These are phyloP conservation scores for Spiraea crenata DNA, from an alignment of 331 rosid genomes.

Conservation along the genomic window DNA sequence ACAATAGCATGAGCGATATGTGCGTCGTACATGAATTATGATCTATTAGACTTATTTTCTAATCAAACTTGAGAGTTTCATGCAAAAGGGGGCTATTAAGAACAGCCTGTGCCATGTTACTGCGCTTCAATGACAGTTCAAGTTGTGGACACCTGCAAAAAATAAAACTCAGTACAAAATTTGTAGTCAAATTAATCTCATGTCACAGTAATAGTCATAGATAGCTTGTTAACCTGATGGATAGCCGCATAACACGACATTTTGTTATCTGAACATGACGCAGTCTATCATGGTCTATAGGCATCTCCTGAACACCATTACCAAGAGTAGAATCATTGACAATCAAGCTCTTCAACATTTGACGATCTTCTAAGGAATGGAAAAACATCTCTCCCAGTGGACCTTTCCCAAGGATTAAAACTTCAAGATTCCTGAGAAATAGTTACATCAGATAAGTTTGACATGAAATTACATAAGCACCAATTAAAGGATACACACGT, in stretches of 20 bases:
- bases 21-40: too few relatives aligned
- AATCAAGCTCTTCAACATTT: conserved; percentile 60
- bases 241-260: conserved; percentile 89
- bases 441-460: background rate
- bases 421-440: conserved; percentile 80
- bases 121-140: conserved; percentile 94
- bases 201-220: conserved; percentile 5
- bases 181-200: background rate
- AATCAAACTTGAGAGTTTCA: too few relatives aligned
- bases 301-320: conserved; percentile 81
- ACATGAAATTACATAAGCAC: conserved; percentile 28
- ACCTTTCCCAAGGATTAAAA: conserved; percentile 74
- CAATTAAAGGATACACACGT: conserved; percentile 16
- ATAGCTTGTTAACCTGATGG: conserved; percentile 61
- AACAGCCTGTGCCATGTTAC: conserved; percentile 95
- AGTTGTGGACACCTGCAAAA: conserved; percentile 87
- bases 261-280: conserved; percentile 78
- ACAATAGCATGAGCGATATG: too few relatives aligned
- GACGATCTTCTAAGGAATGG: conserved; percentile 71
- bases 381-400: conserved; percentile 72
- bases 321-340: conserved; percentile 88
- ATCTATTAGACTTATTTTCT: too few relatives aligned
- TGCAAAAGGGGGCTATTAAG: conserved; percentile 87
- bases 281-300: conserved; percentile 69
- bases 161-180: conserved; percentile 21